These are phyloP conservation scores for Fagopyrum tataricum DNA, from an alignment of 148 eudicot genomes.

Conservation along the genomic window DNA sequence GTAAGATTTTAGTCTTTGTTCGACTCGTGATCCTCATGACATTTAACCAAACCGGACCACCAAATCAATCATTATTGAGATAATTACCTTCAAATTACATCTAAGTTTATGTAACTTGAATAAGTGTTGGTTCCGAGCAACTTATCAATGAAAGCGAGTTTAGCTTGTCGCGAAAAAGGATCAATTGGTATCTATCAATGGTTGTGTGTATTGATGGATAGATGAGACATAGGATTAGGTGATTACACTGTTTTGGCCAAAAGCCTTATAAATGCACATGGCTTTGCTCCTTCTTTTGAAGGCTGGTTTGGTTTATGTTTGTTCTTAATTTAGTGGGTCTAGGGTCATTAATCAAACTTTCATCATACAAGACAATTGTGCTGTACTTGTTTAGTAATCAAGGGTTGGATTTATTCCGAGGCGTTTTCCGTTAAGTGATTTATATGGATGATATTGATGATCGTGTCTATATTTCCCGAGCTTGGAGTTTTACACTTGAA, in stretches of 20 bases:
- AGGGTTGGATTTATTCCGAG: background rate
- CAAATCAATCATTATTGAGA: background rate
- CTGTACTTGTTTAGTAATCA: background rate
- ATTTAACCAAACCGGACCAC: background rate
- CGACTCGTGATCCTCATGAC: background rate
- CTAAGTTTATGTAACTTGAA: background rate
- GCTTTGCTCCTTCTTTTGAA: background rate
- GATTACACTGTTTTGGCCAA: slow-evolving; percentile 4
- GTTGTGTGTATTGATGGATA: background rate
- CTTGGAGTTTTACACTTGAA: background rate
- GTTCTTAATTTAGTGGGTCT: background rate
- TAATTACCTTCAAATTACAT: background rate
- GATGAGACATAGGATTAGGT: slow-evolving; percentile 7
- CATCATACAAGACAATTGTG: background rate
- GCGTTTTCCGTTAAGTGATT: too few relatives aligned
- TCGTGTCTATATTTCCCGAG: too few relatives aligned
- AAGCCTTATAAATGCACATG: slow-evolving; percentile 10
- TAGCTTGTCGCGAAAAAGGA: background rate
- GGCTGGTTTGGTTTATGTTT: background rate
- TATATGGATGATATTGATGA: background rate
- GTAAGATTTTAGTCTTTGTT: slow-evolving; percentile 4
- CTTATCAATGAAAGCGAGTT: too few relatives aligned
- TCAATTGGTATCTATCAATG: background rate
- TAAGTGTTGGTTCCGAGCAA: background rate
- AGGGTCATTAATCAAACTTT: background rate